Conservation (phyloP, 805 yeast species). For the Barnettozyma wickerhamii region DNA sequence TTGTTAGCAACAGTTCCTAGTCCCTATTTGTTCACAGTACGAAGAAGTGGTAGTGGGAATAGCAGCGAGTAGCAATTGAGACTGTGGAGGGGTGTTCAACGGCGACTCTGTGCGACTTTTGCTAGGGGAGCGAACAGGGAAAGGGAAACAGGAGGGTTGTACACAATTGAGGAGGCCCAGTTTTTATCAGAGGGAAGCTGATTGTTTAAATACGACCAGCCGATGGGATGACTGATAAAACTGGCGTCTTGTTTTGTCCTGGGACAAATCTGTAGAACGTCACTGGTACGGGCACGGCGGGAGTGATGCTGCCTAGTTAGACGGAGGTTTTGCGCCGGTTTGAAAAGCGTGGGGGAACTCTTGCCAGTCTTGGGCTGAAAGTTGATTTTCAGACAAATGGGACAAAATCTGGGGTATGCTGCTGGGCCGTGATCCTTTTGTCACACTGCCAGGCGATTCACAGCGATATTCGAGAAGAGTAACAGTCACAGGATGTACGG, state of each 20-base stretch:
- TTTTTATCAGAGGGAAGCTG: neutral
- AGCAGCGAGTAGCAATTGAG: too few relatives aligned
- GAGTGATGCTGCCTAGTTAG: slow-evolving; percentile 1
- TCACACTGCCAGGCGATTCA: neutral
- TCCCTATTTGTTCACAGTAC: neutral
- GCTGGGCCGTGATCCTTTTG: neutral
- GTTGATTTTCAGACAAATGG: neutral
- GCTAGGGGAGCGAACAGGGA: too few relatives aligned
- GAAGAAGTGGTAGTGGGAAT: too few relatives aligned
- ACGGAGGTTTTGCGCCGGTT: neutral
- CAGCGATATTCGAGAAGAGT: too few relatives aligned
- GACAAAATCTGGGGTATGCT: neutral
- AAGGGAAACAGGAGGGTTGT: too few relatives aligned
- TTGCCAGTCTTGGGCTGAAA: too few relatives aligned
- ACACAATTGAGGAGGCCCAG: too few relatives aligned
- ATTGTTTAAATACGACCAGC: neutral
- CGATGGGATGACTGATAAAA: neutral
- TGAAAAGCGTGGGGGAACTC: too few relatives aligned
- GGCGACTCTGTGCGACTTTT: too few relatives aligned
- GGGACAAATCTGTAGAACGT: neutral
- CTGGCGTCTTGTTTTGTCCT: neutral
- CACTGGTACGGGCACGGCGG: neutral
- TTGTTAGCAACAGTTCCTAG: neutral
- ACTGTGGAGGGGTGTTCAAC: too few relatives aligned
- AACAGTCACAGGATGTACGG: too few relatives aligned